Base-by-base conservation (phyloP, 306 rosid species). In the Vicia sativa region DNA sequence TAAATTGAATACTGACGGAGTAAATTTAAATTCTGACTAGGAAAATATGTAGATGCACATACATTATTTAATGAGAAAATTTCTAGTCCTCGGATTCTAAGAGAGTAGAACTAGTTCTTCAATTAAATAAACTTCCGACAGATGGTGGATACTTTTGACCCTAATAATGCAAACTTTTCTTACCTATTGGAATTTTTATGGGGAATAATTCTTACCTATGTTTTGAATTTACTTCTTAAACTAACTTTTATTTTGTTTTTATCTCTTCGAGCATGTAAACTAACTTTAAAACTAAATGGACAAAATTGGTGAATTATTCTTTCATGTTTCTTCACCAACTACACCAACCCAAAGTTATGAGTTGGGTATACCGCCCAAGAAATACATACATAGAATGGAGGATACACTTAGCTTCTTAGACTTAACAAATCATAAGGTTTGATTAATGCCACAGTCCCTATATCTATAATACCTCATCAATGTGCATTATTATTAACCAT, bases 341-440 rank as follows among this genome's bases (percentile, higher is more conserved):
- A n/a, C 62, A 77, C 82, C 85, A 72, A 82, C 77, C 55, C 65
- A 38, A 70, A 71, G 61, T 54, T 63, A 50, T 64, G 29, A 57
- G 65, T 80, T 79, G 58, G 97, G 79, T 86, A 82, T 66, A 79
- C 95, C 87, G 65, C 69, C 86, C 83, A 66, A 71, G 67, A 80
- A 89, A 72, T 65, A 53, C 5, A 11, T 26, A 34, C 34, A 64
- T 10, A 55, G 35, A 55, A 31, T 10, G 0, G 12, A 0, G n/a
- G n/a, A n/a, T n/a, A n/a, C n/a, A n/a, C n/a, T n/a, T n/a, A n/a
- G n/a, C n/a, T n/a, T n/a, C n/a, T n/a, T 74, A 29, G 78, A 76
- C 86, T 77, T 15, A 67, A 77, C 88, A 53, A 74, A 44, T 68
- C 15, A 54, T 29, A 15, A 50, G 70, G 19, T 13, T 13, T 59